These are phyloP conservation scores for Malus hybrid DNA, from an alignment of 331 rosid species.

Conservation along the genomic window DNA sequence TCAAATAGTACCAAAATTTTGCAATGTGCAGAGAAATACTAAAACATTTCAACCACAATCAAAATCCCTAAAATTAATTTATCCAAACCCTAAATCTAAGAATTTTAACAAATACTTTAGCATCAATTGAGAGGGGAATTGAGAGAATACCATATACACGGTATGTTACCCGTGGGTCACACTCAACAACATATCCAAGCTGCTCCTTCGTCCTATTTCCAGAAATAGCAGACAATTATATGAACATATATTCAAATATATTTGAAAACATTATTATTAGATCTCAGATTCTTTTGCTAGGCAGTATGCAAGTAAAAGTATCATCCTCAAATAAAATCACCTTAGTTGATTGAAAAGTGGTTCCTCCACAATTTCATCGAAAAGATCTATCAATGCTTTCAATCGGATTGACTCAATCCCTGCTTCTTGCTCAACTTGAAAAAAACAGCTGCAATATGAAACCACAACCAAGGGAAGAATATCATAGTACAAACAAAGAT, in stretches of 20 bases:
- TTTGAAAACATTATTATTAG: background rate
- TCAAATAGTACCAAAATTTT: too few species aligned
- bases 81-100: too few species aligned
- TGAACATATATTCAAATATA: background rate
- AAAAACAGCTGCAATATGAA: conserved; percentile 73
- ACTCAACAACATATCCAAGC: conserved; percentile 83
- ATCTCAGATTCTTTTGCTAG: background rate
- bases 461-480: conserved; percentile 7
- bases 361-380: conserved; percentile 79
- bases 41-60: too few species aligned
- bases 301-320: background rate
- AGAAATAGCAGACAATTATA: conserved; percentile 10
- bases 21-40: too few species aligned
- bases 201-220: conserved; percentile 88
- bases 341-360: conserved; percentile 91
- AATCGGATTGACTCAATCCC: conserved; percentile 30
- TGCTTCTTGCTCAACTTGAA: conserved; percentile 74
- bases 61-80: too few species aligned
- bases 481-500: background rate
- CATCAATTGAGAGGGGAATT: too few species aligned
- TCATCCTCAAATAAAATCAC: conserved; percentile 31
- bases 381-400: conserved; percentile 74
- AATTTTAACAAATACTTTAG: too few species aligned
- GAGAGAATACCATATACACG: too few species aligned
- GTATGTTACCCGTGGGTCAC: too few species aligned